Conservation (phyloP, 1,284 basidiomycete genomes). For the Cutaneotrichosporon dermatis region DNA sequence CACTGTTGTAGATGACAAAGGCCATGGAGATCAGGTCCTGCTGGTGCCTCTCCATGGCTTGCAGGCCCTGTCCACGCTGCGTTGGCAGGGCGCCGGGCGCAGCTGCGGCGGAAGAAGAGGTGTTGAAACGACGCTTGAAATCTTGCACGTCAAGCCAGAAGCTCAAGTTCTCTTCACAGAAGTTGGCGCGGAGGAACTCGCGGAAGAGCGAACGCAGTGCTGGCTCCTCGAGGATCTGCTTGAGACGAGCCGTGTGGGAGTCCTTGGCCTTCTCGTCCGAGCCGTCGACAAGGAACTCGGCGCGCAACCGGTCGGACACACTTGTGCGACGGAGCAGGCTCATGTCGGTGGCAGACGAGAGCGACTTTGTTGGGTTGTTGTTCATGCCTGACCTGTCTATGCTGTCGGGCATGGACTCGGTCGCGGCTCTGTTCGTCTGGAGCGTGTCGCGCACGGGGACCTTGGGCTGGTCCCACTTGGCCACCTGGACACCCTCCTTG, state of each 20-base stretch:
- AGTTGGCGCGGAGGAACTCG: conserved; percentile 88
- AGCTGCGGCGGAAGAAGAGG: conserved; percentile 84
- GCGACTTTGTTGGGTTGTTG: conserved; percentile 23
- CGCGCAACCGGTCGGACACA: conserved; percentile 66
- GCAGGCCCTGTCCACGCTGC: conserved; percentile 55
- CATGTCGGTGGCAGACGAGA: conserved; percentile 53
- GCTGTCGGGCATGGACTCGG: conserved; percentile 6
- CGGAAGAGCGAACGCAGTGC: conserved; percentile 84
- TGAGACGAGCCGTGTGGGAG: conserved; percentile 83
- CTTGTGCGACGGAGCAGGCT: conserved; percentile 73
- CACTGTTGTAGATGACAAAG: conserved; percentile 66
- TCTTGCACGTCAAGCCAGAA: conserved; percentile 98
- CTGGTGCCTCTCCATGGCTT: conserved; percentile 95
- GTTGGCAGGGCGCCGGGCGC: conserved; percentile 54
- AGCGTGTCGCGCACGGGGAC: background rate
- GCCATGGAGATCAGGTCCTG: conserved; percentile 90
- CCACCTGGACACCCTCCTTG: conserved; percentile 77
- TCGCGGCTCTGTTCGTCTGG: background rate
- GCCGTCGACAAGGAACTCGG: conserved; percentile 20
- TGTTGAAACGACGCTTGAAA: conserved; percentile 92
- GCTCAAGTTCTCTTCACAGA: conserved; percentile 95
- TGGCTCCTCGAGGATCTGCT: conserved; percentile 90
- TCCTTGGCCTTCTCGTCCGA: conserved; percentile 55
- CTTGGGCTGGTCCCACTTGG: conserved; percentile 64
- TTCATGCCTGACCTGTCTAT: background rate